phyloP scores from a whole-genome alignment of 2,329 filamentous ascomycete genomes.

The Cordyceps militaris region DNA sequence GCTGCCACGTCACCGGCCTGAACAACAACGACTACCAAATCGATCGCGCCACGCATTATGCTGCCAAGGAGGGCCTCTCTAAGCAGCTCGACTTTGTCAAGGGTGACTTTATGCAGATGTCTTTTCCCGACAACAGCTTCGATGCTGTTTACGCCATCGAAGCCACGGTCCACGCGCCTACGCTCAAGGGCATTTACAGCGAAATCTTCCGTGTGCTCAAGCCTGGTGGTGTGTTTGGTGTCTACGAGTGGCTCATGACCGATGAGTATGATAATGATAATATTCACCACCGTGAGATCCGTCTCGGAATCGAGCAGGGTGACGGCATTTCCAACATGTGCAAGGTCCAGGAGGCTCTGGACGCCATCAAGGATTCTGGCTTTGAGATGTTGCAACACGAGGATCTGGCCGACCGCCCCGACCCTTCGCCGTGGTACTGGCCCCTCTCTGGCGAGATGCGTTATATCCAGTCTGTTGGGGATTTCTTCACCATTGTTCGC shows the following conservation, averaged over 20 bases:
- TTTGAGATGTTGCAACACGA: conserved; percentile 59
- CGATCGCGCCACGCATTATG: conserved; percentile 81
- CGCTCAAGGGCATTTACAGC: conserved; percentile 78
- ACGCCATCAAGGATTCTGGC: conserved; percentile 74
- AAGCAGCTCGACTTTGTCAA: conserved; percentile 82
- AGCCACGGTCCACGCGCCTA: conserved; percentile 85
- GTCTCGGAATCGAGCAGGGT: conserved; percentile 84
- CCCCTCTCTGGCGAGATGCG: conserved; percentile 72
- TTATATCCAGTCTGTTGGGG: conserved; percentile 66
- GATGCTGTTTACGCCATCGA: conserved; percentile 94
- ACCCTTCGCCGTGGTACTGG: conserved; percentile 80
- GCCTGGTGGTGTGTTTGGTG: conserved; percentile 87
- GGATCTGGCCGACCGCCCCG: conserved; percentile 49
- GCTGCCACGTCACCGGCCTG: conserved; percentile 78
- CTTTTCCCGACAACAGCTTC: conserved; percentile 79
- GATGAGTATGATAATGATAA: conserved; percentile 86
- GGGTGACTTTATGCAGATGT: conserved; percentile 81
- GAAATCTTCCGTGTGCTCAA: conserved; percentile 89
- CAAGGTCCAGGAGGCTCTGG: conserved; percentile 67
- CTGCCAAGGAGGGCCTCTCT: conserved; percentile 70
- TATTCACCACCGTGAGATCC: conserved; percentile 73
- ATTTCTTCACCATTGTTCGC: conserved; percentile 68
- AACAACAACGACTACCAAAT: conserved; percentile 76
- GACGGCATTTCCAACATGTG: conserved; percentile 96
- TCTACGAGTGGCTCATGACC: conserved; percentile 97